Evolutionary conservation across 441 rosid genomes (phyloP).

Genomic region (Syzygium malaccense): DNA sequence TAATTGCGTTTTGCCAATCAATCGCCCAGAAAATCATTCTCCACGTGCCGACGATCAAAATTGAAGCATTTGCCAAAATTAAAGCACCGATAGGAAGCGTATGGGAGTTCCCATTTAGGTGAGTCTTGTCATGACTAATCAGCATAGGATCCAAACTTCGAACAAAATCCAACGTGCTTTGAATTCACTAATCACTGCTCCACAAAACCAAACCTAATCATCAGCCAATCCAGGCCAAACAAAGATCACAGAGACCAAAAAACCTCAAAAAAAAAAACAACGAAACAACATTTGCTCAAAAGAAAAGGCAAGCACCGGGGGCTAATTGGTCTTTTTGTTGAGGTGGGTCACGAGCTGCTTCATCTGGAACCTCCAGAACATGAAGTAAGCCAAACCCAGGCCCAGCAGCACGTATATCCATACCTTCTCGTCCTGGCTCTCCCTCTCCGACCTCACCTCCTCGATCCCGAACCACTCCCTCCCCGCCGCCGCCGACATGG

Average conservation of each 20-base stretch:
- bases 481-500: conserved; percentile 21
- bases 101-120: too few relatives aligned
- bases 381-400: conserved; percentile 67
- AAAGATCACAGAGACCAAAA: neutral
- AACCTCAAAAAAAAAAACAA: neutral
- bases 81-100: too few relatives aligned
- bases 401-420: conserved; percentile 64
- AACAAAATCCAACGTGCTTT: neutral
- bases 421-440: conserved; percentile 47
- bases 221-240: neutral
- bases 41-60: neutral
- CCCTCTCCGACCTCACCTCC: conserved; percentile 57
- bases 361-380: conserved; percentile 93
- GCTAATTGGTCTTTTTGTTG: conserved; percentile 45
- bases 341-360: conserved; percentile 43
- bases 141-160: neutral
- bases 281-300: neutral
- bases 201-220: neutral
- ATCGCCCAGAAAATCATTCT: neutral
- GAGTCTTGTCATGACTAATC: neutral
- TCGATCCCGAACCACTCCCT: conserved; percentile 58
- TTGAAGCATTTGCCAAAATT: neutral
- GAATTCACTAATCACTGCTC: neutral
- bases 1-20: neutral
- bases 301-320: neutral